A percentile compares a stretch with the other conserved stretches of the same genome.
Evolutionary conservation across 2,329 filamentous ascomycete genomes (phyloP).

Genomic region (Diaporthe citri): DNA sequence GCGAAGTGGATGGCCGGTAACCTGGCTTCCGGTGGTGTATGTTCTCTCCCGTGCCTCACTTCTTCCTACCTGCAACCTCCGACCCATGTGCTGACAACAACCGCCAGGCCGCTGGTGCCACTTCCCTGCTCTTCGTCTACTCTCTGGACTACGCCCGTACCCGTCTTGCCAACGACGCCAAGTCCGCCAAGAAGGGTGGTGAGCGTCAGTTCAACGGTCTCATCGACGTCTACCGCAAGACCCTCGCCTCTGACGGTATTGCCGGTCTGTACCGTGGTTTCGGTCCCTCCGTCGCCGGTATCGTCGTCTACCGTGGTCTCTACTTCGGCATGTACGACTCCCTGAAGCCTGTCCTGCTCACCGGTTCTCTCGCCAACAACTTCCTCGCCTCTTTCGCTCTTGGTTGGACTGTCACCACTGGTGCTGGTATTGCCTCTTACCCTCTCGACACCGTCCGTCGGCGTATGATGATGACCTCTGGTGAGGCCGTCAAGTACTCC

Average conservation of each 20-base stretch:
- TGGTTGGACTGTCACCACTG: slow-evolving; percentile 99
- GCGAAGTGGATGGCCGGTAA: slow-evolving; percentile 99
- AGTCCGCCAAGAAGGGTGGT: slow-evolving; percentile 96
- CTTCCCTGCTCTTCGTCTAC: slow-evolving; percentile 99
- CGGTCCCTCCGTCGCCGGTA: slow-evolving; percentile 99
- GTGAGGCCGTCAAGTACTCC: slow-evolving; percentile 99
- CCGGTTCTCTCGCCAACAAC: slow-evolving; percentile 93
- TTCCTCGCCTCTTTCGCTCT: slow-evolving; percentile 99
- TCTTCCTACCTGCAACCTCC: background rate
- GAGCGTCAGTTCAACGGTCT: slow-evolving; percentile 99
- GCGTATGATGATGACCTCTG: slow-evolving; percentile 99
- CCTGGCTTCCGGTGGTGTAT: slow-evolving; percentile 99
- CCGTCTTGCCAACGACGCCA: slow-evolving; percentile 99
- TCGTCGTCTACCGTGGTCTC: slow-evolving; percentile 99
- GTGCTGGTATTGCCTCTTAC: slow-evolving; percentile 99
- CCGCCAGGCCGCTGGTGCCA: slow-evolving; percentile 91
- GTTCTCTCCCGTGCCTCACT: slow-evolving; percentile 53
- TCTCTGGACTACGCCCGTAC: slow-evolving; percentile 99
- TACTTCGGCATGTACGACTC: slow-evolving; percentile 99
- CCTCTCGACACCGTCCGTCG: slow-evolving; percentile 99
- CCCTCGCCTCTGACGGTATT: slow-evolving; percentile 97
- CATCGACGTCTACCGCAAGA: slow-evolving; percentile 99
- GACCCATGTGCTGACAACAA: slow-evolving; percentile 30
- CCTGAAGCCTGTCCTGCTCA: slow-evolving; percentile 97
- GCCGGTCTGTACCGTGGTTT: slow-evolving; percentile 99